These are phyloP conservation scores for Candida gorgasii DNA, from an alignment of 805 yeast species.

Conservation along the genomic window DNA sequence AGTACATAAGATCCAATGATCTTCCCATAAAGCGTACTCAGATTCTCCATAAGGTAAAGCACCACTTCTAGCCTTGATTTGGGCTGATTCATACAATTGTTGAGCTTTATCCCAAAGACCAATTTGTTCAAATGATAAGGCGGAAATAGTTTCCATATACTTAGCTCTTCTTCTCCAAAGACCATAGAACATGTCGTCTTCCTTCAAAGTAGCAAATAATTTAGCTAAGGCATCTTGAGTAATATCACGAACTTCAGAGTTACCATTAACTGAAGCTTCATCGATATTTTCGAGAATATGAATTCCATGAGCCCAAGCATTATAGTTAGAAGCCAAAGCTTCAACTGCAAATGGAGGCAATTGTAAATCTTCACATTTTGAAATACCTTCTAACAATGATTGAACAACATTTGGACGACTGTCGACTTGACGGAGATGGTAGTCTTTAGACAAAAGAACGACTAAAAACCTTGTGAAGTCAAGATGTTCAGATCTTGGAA, in stretches of 20 bases:
- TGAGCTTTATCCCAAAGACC: conserved; percentile 95
- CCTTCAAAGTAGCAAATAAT: conserved; percentile 83
- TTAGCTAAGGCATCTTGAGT: conserved; percentile 90
- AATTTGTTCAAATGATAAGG: conserved; percentile 89
- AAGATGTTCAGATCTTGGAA: conserved; percentile 76
- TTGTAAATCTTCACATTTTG: conserved; percentile 68
- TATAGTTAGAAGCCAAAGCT: conserved; percentile 80
- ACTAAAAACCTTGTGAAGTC: conserved; percentile 84
- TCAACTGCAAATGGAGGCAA: conserved; percentile 93
- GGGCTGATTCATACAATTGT: conserved; percentile 93
- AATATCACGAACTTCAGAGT: conserved; percentile 74
- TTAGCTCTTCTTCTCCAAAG: conserved; percentile 96
- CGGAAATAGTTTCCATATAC: conserved; percentile 89
- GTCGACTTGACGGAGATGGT: conserved; percentile 88
- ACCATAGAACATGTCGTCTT: conserved; percentile 96
- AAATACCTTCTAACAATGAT: conserved; percentile 80
- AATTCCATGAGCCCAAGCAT: conserved; percentile 89
- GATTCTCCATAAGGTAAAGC: conserved; percentile 93
- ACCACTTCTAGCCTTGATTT: conserved; percentile 93
- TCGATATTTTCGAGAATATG: conserved; percentile 77
- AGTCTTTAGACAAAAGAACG: conserved; percentile 81
- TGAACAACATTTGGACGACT: conserved; percentile 84
- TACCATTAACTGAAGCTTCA: conserved; percentile 57
- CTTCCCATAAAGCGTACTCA: conserved; percentile 97
- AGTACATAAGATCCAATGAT: conserved; percentile 96